These are phyloP conservation scores for Aspergillus japonicus DNA, from an alignment of 2,329 filamentous ascomycete species.

Conservation along the genomic window DNA sequence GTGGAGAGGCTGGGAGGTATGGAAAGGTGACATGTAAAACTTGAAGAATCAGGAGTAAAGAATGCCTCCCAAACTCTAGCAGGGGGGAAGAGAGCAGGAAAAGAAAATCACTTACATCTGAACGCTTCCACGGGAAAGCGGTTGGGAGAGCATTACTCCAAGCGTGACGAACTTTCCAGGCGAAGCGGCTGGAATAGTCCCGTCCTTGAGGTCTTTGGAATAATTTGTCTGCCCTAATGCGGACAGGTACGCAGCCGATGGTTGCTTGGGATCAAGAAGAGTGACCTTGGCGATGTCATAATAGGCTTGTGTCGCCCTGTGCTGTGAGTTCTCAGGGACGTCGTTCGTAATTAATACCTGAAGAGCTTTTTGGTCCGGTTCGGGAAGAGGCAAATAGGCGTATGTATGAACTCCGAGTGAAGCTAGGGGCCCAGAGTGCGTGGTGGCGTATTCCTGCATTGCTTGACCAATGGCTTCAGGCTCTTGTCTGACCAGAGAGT, in stretches of 20 bases:
- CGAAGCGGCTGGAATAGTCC: constrained; percentile 8
- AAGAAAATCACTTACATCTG: constrained; percentile 7
- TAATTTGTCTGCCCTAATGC: constrained; percentile 11
- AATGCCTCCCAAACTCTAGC: not conserved
- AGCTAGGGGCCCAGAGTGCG: constrained; percentile 4
- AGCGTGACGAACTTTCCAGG: constrained; percentile 11
- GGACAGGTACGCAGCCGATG: constrained; percentile 10
- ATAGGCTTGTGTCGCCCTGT: constrained; percentile 3
- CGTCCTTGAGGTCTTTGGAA: constrained; percentile 10
- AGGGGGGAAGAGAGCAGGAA: not conserved
- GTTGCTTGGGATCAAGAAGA: constrained; percentile 9
- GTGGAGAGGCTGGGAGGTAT: not conserved
- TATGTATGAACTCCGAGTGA: constrained; percentile 8
- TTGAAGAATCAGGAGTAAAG: constrained; percentile 4
- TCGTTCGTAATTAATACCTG: not conserved
- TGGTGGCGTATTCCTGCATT: constrained; percentile 8
- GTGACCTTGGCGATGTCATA: constrained; percentile 5
- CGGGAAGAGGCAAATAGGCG: constrained; percentile 7
- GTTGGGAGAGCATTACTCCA: constrained; percentile 12
- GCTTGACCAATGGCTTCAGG: constrained; percentile 5
- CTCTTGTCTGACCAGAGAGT: constrained; percentile 8
- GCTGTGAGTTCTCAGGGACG: not conserved
- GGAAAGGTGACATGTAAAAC: not conserved
- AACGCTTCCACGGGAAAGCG: constrained; percentile 11
- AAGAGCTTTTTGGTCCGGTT: not conserved